Base-by-base conservation (phyloP, 352 stramenopile species). In the Phytopythium chamaehyphon region DNA sequence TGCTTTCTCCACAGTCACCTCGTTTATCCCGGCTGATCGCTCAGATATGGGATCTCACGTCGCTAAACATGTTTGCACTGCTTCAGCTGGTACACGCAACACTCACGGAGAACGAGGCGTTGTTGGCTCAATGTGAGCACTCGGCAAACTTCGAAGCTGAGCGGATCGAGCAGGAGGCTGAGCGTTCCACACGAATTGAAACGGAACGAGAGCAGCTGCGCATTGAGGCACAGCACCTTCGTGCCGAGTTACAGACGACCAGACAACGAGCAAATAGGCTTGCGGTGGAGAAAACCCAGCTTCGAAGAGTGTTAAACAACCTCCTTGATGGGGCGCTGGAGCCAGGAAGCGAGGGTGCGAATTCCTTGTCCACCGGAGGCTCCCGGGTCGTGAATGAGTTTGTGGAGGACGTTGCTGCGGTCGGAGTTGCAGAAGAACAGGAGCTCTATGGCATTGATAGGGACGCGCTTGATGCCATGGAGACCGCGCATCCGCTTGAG, bases 41-140 rank as follows among this genome's bases (percentile, higher is more conserved):
- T 10, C 77, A 86, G 46, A 60, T 86, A 22, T 88, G 74, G 74
- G 77, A 88, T 23, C 66, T 88, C 36, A 67, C 66, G 16, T 80
- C 74, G 12, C 63, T 85, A 63, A 85, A 85, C 31, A 62, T 83
- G 40, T 88, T 85, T 53, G 77, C 79, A 18, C 54, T 86, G 44
- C 54, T 88, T 5, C 73, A 84, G 49, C 55, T 84, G 18, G 57
- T 71, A 14, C 66, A 78, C 35, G 39, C 64, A 11, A 57, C 60
- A 18, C 42, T 84, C 26, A 55, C 66, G 9, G 67, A 78, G 15
- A 65, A 58, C 2, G 69, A 76, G 15, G 53, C 50, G 24, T 48
- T 82, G 19, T 57, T 56, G 0, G 49, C 61, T 12, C 60, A 76
- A 38, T 64, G 62, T 22, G 46, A 46, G 2, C 64, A 76, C 19